Evolutionary conservation across 305 asterid genomes (phyloP).

Genomic region (Fraxinus baroniana): DNA sequence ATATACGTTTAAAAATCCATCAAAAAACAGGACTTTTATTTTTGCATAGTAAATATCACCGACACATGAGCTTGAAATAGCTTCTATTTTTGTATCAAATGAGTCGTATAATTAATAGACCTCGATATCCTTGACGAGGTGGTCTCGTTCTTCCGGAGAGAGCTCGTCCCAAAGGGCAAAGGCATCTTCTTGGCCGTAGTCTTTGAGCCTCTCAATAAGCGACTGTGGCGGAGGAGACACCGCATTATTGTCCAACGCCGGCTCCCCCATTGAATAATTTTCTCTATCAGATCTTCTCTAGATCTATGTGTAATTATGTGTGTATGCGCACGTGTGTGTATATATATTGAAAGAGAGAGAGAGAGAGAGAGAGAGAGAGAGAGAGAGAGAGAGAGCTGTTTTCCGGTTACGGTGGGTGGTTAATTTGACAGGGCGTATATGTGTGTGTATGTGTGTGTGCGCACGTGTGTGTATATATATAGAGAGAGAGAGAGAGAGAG

Average conservation of each 20-base stretch:
- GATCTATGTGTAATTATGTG: conserved; percentile 19
- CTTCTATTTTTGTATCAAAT: not conserved
- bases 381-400: not conserved
- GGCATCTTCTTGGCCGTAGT: conserved; percentile 90
- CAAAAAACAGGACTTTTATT: not conserved
- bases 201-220: conserved; percentile 89
- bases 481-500: not conserved
- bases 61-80: not conserved
- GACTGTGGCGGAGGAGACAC: conserved; percentile 56
- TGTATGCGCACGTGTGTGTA: not conserved
- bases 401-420: not conserved
- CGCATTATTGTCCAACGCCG: conserved; percentile 30
- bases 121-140: conserved; percentile 82
- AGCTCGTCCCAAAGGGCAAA: conserved; percentile 89
- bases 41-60: not conserved
- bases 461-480: too few relatives aligned
- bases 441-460: not conserved
- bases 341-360: not conserved
- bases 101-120: conserved; percentile 24
- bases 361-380: too few relatives aligned
- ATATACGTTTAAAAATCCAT: not conserved
- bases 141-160: conserved; percentile 64
- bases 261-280: conserved; percentile 42
- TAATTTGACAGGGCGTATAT: not conserved
- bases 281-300: conserved; percentile 35